Evolutionary conservation across 2,329 filamentous ascomycete genomes (phyloP).

Genomic region (Alternaria conjuncta): DNA sequence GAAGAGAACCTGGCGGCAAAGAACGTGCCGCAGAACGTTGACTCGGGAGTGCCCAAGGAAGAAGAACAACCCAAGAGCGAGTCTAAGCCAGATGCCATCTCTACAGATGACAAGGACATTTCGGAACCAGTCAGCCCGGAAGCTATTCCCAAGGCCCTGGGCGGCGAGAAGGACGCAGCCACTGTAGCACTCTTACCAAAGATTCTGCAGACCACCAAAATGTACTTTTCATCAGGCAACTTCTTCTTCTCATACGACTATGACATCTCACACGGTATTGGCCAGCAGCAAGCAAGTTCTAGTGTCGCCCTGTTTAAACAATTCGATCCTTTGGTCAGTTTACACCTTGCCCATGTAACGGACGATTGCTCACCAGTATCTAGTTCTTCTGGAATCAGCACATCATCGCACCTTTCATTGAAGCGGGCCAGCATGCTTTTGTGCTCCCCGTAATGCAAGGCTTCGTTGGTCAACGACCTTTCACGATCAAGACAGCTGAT

Average conservation of each 20-base stretch:
- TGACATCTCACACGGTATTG: conserved; percentile 77
- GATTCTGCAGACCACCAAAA: conserved; percentile 79
- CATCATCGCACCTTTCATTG: conserved; percentile 75
- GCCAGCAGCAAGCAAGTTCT: conserved; percentile 49
- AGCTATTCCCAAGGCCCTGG: conserved; percentile 44
- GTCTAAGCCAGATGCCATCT: conserved; percentile 27
- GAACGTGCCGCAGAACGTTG: conserved; percentile 42
- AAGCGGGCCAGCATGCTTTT: conserved; percentile 73
- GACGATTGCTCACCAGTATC: not conserved
- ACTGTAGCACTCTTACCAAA: conserved; percentile 72
- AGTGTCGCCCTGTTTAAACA: conserved; percentile 71
- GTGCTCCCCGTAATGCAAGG: conserved; percentile 88
- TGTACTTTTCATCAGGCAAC: conserved; percentile 81
- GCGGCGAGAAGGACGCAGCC: conserved; percentile 40
- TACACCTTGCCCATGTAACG: not conserved
- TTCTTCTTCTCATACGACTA: conserved; percentile 97
- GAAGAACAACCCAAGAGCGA: conserved; percentile 27
- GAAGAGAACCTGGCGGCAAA: conserved; percentile 53
- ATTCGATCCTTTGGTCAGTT: conserved; percentile 70
- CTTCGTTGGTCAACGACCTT: conserved; percentile 86
- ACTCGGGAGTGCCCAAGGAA: conserved; percentile 34
- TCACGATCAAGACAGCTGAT: conserved; percentile 68
- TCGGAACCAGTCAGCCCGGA: conserved; percentile 35
- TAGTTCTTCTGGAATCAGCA: conserved; percentile 91
- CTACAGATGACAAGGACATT: conserved; percentile 26